Conservation (phyloP, 1,284 basidiomycete genomes). For the Ustilago trichophora region DNA sequence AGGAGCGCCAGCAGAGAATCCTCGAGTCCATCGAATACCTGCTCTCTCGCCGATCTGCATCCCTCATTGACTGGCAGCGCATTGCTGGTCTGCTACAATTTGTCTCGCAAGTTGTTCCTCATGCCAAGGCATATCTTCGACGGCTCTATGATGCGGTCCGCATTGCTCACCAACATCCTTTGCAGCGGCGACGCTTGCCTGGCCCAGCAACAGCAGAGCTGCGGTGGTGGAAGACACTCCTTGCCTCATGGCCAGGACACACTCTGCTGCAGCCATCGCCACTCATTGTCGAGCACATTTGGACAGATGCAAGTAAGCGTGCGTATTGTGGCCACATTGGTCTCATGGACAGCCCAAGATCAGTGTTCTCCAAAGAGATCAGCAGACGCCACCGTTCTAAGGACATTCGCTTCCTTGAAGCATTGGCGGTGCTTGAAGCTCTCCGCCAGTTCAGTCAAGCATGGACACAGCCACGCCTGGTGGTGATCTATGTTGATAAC, state of each 20-base stretch:
- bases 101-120: neutral
- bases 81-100: neutral
- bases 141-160: neutral
- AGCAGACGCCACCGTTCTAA: neutral
- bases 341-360: neutral
- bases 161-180: too few relatives aligned
- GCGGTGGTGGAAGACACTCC: neutral
- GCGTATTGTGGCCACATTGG: neutral
- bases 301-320: neutral
- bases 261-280: neutral
- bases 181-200: neutral
- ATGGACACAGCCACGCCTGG: neutral
- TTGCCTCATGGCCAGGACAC: neutral
- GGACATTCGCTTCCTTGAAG: constrained; percentile 7
- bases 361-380: neutral
- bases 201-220: neutral
- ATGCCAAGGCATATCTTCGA: neutral
- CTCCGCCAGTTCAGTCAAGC: neutral
- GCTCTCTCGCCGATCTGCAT: neutral
- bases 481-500: neutral
- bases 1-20: neutral
- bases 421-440: neutral
- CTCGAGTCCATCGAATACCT: neutral
- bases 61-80: neutral
- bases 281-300: neutral